Base-by-base conservation (phyloP, 371 early-diverging fungal genomes). In the Rhizomucor miehei region DNA sequence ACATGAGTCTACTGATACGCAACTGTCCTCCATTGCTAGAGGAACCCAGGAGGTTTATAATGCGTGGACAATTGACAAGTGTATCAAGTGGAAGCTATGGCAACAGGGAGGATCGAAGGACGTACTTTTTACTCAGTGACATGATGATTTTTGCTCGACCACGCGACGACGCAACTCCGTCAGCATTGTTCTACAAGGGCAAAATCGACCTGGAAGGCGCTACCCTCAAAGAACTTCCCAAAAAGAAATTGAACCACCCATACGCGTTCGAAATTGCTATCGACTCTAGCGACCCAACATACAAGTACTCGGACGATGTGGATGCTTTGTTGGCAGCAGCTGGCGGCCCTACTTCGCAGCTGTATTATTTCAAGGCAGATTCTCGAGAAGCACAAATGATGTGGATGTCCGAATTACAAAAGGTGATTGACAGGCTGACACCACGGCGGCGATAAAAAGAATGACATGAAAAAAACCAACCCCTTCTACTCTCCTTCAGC, bases 121-220 rank as follows among this genome's bases (percentile, higher is more conserved):
- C 47, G 44, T 64, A 55, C 49, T 56, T 59, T 40, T 43, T 59
- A 19, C 37, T 59, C 23, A 64, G 44, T 46, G 65, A 64, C 40
- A 44, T 35, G 24, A 21, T 59, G 12, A 53, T 64, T 10, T 44
- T 60, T 40, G 56, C 54, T 13, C 57, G 57, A 36, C 62, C 60
- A 13, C 51, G 51, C 4, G 56, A 56, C n/a, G 50, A 46, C 25
- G 14, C 19, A 10, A 48, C 48, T 3, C 51, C 52, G 1, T 48
- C 48, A 13, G 38, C 48, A 1, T 50, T 64, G 0, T 41, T 44
- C 16, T 64, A 40, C 48, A 64, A 64, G 44, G 57, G 60, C 44
- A 56, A 56, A 20, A 50, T 64, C 16, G 53, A 56, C 19, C 49
- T 64, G 11, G 9, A 36, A 13, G 51, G 51, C 43, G 59, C 56